Percentiles rank a stretch among this genome's conserved stretches.
Evolutionary conservation across 176 grass and related monocot genomes (phyloP).

Genomic region (Pontederia crassipes): DNA sequence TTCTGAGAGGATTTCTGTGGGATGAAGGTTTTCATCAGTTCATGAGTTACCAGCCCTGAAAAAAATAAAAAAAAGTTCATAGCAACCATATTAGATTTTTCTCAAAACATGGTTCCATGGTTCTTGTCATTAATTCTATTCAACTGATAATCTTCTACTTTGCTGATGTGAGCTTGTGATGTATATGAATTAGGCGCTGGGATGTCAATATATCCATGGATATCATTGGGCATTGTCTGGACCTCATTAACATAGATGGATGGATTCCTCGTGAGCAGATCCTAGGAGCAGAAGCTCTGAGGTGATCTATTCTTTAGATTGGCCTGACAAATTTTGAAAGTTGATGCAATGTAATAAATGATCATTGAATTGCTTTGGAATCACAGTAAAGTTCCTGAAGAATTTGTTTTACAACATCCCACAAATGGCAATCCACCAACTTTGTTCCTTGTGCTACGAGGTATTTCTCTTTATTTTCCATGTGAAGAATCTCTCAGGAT

Average conservation of each 20-base stretch:
- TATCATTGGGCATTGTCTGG: conserved; percentile 95
- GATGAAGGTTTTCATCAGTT: conserved; percentile 93
- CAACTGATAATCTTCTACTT: neutral
- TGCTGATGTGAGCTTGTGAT: conserved; percentile 4
- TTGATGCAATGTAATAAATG: neutral
- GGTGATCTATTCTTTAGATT: conserved; percentile 31
- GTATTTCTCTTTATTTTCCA: conserved; percentile 24
- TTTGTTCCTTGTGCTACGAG: conserved; percentile 82
- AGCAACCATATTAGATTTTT: neutral
- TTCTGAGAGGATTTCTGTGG: conserved; percentile 95
- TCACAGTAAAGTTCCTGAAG: conserved; percentile 83
- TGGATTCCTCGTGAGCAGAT: conserved; percentile 99
- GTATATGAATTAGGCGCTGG: conserved; percentile 45
- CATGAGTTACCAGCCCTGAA: neutral
- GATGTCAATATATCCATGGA: conserved; percentile 95
- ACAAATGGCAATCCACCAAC: conserved; percentile 92
- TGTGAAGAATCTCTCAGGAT: neutral
- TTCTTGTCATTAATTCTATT: neutral
- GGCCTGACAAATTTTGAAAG: neutral
- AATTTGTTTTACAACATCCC: conserved; percentile 92
- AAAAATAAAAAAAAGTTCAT: neutral
- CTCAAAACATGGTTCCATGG: neutral
- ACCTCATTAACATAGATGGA: conserved; percentile 90
- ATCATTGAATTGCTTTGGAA: conserved; percentile 25
- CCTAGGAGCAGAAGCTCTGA: conserved; percentile 91